phyloP scores from a whole-genome alignment of 768 basidiomycete genomes.

The Calocybe cyanea region DNA sequence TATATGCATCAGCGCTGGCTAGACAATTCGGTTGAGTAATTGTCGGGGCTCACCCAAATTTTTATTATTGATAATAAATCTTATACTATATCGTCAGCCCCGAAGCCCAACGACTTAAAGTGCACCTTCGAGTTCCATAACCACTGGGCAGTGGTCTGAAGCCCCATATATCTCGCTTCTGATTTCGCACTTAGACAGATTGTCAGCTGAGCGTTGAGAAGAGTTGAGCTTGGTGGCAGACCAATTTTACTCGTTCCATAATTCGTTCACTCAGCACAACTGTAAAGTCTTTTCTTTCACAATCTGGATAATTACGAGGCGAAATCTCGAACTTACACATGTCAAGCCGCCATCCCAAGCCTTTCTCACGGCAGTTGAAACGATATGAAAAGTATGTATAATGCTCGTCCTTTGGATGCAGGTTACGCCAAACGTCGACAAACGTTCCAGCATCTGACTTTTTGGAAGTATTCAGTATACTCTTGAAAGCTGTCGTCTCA shows the following conservation, averaged over 20 bases:
- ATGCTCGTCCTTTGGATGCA: conserved; percentile 63
- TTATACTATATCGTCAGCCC: too few species aligned
- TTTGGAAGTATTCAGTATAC: conserved; percentile 55
- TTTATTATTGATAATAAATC: too few species aligned
- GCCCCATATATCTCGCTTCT: conserved; percentile 83
- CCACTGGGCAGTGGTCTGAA: conserved; percentile 81
- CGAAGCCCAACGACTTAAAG: too few species aligned
- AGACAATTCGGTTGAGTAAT: too few species aligned
- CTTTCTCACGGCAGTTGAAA: conserved; percentile 75
- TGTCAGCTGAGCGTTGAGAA: not conserved
- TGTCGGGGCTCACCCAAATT: too few species aligned
- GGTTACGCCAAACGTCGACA: conserved; percentile 76
- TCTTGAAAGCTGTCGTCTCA: conserved; percentile 72
- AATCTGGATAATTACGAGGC: not conserved
- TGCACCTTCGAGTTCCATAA: conserved; percentile 47
- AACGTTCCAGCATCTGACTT: conserved; percentile 41
- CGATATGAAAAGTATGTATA: conserved; percentile 86
- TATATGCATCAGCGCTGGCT: too few species aligned
- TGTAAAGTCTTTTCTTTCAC: conserved; percentile 24
- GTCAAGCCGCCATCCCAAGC: conserved; percentile 86
- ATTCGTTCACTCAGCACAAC: conserved; percentile 77
- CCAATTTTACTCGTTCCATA: conserved; percentile 56
- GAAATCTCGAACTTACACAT: conserved; percentile 52
- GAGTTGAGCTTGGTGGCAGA: conserved; percentile 16
- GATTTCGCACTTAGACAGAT: conserved; percentile 63